Evolutionary conservation across 768 basidiomycete species (phyloP).

Genomic region (Candolleomyces eurysporus): DNA sequence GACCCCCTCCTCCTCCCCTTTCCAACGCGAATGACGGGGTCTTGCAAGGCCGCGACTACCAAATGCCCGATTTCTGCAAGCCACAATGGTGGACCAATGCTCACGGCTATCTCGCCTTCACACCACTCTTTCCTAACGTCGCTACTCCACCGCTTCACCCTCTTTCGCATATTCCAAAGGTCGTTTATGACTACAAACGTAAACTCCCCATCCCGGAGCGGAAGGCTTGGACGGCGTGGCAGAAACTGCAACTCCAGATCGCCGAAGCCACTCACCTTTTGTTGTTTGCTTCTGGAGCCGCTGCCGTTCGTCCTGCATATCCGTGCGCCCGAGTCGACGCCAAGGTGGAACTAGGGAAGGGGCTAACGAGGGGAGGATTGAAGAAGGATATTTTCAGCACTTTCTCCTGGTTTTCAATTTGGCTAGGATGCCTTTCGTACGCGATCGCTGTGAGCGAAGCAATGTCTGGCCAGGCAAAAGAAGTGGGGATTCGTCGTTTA

Average conservation of each 20-base stretch:
- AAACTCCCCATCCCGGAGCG: background rate
- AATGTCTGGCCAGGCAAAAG: background rate
- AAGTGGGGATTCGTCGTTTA: background rate
- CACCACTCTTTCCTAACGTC: background rate
- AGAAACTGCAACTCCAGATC: background rate
- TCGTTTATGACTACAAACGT: background rate
- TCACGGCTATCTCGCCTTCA: background rate
- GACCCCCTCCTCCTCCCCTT: constrained; percentile 8
- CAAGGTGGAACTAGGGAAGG: too few relatives aligned
- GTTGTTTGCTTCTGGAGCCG: background rate
- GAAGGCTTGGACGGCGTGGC: background rate
- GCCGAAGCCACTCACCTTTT: background rate
- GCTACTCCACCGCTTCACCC: background rate
- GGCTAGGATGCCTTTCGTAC: background rate
- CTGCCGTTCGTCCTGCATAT: background rate
- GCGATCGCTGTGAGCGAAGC: background rate
- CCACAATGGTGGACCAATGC: background rate
- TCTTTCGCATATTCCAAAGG: background rate
- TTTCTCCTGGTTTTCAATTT: background rate
- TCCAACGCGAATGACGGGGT: background rate
- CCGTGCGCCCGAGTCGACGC: background rate
- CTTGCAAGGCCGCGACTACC: background rate
- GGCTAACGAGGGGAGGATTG: background rate
- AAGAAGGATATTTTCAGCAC: background rate
- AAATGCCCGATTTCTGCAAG: background rate